Evolutionary conservation across 371 early-diverging fungal species (phyloP), one percentile per base, ranked within the genome.

Genomic region (Mucor sp.): DNA sequence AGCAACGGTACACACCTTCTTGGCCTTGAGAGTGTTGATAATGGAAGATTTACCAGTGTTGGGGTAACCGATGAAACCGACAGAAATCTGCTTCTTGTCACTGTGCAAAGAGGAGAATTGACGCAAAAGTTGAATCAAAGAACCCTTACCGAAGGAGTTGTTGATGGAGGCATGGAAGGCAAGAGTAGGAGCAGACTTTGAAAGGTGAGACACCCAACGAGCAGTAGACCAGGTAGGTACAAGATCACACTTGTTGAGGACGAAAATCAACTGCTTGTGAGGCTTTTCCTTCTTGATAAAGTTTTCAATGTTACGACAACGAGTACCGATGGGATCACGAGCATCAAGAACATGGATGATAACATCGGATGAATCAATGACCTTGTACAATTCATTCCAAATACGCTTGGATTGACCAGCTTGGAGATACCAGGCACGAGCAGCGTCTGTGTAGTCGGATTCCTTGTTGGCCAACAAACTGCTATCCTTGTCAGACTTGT

Each of bases 231-330:
- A 96, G 41, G 99, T 97, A 25, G 99, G 99, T 2, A 99, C 96
- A 64, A 99, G 83, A 87, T 99, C 99, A 70, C 97, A 97, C 86
- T 99, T 99, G 93, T 99, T 99, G 47, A 99, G 88, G n/a, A 99
- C 89, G 82, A 95, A 99, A 43, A 99, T 90, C 67, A 99, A 70
- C 73, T 99, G 99, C 85, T 99, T 99, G 85, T 99, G 99, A 41
- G 90, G 87, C 37, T 94, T 95, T 76, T 99, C 97, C 68, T 95
- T 94, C 77, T 94, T 94, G 35, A 99, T 78, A 73, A 94, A 95
- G 68, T 89, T 88, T 75, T 97, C 97, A 23, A 99, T 94, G 63
- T 92, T 94, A 27, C 82, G 81, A 84, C 99, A 99, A 50, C 96
- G 92, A 17, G 99, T 99, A 61, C 99, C 99, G 48, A 94, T 76